A percentile compares a stretch with the other conserved stretches of the same genome.
Conservation (phyloP, 331 rosid genomes). For the Quercus phellos region DNA sequence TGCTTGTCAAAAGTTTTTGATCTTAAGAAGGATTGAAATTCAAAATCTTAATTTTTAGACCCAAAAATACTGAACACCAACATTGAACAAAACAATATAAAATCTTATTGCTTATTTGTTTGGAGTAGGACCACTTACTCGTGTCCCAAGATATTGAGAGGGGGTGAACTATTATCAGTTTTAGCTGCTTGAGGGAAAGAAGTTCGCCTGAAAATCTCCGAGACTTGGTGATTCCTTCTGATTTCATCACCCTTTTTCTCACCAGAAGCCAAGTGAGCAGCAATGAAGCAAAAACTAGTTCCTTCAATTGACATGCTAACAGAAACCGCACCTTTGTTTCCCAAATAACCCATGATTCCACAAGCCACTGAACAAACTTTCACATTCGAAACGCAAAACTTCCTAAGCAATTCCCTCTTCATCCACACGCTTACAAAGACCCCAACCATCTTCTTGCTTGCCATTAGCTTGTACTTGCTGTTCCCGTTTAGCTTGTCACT, state of each 20-base stretch:
- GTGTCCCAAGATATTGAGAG: constrained; percentile 79
- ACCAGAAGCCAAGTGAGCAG: constrained; percentile 84
- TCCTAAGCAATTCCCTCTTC: constrained; percentile 49
- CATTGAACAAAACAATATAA: background rate
- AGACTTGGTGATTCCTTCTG: constrained; percentile 70
- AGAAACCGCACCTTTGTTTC: constrained; percentile 88
- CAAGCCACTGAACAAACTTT: constrained; percentile 87
- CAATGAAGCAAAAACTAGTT: constrained; percentile 84
- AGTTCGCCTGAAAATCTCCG: constrained; percentile 73
- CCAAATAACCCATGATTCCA: constrained; percentile 92
- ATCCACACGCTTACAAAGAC: constrained; percentile 85
- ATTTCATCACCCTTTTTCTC: constrained; percentile 89
- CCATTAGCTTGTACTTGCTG: constrained; percentile 50
- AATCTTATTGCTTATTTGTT: background rate
- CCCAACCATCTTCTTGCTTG: constrained; percentile 96
- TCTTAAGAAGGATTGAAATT: background rate
- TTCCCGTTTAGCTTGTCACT: constrained; percentile 13
- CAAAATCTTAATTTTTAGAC: background rate
- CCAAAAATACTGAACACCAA: background rate
- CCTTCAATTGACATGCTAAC: constrained; percentile 90
- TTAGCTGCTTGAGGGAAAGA: constrained; percentile 46
- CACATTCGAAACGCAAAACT: constrained; percentile 57
- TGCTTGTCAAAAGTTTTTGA: background rate
- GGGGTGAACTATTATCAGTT: constrained; percentile 36
- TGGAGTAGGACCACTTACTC: constrained; percentile 49